phyloP scores from a whole-genome alignment of 495 filamentous ascomycete species.

The Trichocladium uniseriatum region DNA sequence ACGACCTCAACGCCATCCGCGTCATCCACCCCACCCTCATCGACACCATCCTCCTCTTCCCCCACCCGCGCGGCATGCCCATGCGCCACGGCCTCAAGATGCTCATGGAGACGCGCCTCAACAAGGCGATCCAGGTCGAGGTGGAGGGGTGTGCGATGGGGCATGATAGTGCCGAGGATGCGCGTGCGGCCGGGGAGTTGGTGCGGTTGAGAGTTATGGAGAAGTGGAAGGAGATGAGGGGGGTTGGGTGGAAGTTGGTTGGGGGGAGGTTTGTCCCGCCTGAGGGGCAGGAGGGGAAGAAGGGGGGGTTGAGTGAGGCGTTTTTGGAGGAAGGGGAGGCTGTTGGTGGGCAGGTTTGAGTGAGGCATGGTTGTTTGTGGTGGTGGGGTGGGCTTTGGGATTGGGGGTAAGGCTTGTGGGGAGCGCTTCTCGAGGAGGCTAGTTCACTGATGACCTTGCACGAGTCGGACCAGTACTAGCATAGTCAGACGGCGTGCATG shows the following conservation, averaged over 20 bases:
- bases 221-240: slow-evolving; percentile 54
- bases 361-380: background rate
- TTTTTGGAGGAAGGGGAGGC: slow-evolving; percentile 12
- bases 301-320: slow-evolving; percentile 8
- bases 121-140: slow-evolving; percentile 67
- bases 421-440: too few species aligned
- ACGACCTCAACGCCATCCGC: slow-evolving; percentile 76
- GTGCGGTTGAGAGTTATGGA: slow-evolving; percentile 57
- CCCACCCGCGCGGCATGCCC: slow-evolving; percentile 65
- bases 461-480: too few species aligned
- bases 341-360: background rate
- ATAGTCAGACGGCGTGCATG: too few species aligned
- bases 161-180: slow-evolving; percentile 86
- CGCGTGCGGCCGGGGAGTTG: slow-evolving; percentile 76
- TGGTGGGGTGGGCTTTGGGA: background rate
- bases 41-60: slow-evolving; percentile 80
- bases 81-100: slow-evolving; percentile 63
- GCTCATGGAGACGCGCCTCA: slow-evolving; percentile 55
- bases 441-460: too few species aligned
- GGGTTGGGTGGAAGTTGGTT: slow-evolving; percentile 52
- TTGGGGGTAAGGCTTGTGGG: too few species aligned
- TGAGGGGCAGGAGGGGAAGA: background rate
- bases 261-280: slow-evolving; percentile 46
- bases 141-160: slow-evolving; percentile 36
- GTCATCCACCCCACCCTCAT: slow-evolving; percentile 77